A percentile compares a stretch with the other conserved stretches of the same genome.
phyloP scores from a whole-genome alignment of 805 yeast species.

The Danielia reshetovae region DNA sequence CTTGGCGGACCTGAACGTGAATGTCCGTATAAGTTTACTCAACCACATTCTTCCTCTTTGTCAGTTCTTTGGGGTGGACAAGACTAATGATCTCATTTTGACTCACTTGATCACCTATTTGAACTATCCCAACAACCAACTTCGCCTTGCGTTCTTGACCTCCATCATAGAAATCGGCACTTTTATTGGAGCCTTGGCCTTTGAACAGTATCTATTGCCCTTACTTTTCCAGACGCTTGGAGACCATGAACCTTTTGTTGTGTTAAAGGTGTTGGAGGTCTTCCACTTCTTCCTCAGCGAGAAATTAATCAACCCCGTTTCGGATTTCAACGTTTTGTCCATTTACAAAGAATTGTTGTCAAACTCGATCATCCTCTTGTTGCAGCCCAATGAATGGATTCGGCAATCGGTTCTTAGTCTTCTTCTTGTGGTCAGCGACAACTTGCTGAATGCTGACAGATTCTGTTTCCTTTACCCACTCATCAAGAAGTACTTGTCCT shows the following conservation, averaged over 20 bases:
- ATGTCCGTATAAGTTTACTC: slow-evolving; percentile 68
- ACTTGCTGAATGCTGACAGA: slow-evolving; percentile 69
- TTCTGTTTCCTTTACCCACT: slow-evolving; percentile 83
- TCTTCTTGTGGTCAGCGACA: slow-evolving; percentile 57
- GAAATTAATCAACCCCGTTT: slow-evolving; percentile 29
- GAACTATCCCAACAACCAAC: slow-evolving; percentile 67
- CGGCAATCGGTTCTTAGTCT: slow-evolving; percentile 63
- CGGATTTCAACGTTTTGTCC: slow-evolving; percentile 36
- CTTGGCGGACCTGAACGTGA: slow-evolving; percentile 63
- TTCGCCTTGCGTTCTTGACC: slow-evolving; percentile 68
- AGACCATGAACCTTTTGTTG: slow-evolving; percentile 82
- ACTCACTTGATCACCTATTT: slow-evolving; percentile 90
- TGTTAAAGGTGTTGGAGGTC: slow-evolving; percentile 57
- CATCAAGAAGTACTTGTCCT: slow-evolving; percentile 67
- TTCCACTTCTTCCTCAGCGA: slow-evolving; percentile 30
- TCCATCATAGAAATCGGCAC: slow-evolving; percentile 72
- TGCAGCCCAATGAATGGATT: slow-evolving; percentile 89
- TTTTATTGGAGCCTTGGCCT: slow-evolving; percentile 72
- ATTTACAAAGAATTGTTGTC: slow-evolving; percentile 34
- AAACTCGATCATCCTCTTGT: slow-evolving; percentile 47
- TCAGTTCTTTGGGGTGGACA: slow-evolving; percentile 78
- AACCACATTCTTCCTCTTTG: slow-evolving; percentile 74
- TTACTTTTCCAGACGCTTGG: slow-evolving; percentile 75
- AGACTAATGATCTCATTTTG: slow-evolving; percentile 80
- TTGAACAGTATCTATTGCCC: slow-evolving; percentile 88